Base-by-base conservation (phyloP, 2,329 filamentous ascomycete species). In the Calonectria pauciramosa region DNA sequence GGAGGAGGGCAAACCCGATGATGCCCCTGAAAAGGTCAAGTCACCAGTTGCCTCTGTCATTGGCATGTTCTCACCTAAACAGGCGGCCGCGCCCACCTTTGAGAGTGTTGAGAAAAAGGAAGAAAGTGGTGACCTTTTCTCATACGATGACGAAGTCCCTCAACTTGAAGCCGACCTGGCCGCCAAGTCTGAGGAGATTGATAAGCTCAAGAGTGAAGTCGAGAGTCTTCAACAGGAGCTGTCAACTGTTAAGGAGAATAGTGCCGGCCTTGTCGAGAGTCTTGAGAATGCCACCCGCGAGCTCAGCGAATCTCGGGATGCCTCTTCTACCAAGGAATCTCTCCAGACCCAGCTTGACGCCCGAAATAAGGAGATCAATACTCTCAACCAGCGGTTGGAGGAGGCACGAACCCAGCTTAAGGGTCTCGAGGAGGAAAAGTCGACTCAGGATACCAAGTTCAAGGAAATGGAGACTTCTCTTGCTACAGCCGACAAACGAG, bases 61-160 rank as follows among this genome's bases (percentile, higher is more conserved):
- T 3, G 85, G 87, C 44, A 85, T 89, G 77, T 89, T 90, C 77
- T 90, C 89, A 3, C 87, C 87, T 4, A 88, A 84, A 75, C 86
- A 88, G 44, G 87, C 87, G 74, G 76, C 85, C 7, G 78, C 85
- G 60, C 79, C 81, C 26, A 77, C 82, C 26, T 34, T 73, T 13
- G 82, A 84, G 38, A 82, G 84, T 10, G 71, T 75, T 10, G 77
- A 71, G 2, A 71, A 74, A 9, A 82, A 81, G 76, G 78, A 82
- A 4, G 84, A 85, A 6, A 86, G 84, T 23, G 94, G 96, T 77
- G 95, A 98, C 64, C 94, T 98, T 85, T 98, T 98, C 85, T 98
- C 96, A 0, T 97, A 96, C 80, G 96, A 99, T 73, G 93, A 94
- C 66, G 96, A 99, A 85, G 89, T 97, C 18, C 94, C 95, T 4